These are phyloP conservation scores for Trametes cinnabarina DNA, from an alignment of 768 basidiomycete genomes.

Conservation along the genomic window DNA sequence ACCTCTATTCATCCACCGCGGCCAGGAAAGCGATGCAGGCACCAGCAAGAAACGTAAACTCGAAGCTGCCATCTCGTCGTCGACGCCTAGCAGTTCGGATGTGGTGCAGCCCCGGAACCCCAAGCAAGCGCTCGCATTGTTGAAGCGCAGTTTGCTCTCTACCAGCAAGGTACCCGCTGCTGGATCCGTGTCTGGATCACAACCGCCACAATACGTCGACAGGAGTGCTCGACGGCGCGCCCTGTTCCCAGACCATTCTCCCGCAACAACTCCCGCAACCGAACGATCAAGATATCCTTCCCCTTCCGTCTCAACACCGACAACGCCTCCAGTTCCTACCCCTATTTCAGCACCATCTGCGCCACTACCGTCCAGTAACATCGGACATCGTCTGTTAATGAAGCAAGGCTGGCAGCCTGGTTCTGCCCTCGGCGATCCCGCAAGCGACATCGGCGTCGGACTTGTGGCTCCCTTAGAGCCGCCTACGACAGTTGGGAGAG, in stretches of 20 bases:
- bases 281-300: conserved; percentile 5
- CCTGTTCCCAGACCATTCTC: conserved; percentile 48
- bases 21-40: conserved; percentile 13
- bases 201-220: conserved; percentile 48
- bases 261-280: conserved; percentile 36
- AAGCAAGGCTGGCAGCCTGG: conserved; percentile 82
- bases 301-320: conserved; percentile 8
- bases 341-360: conserved; percentile 41
- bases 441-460: conserved; percentile 36
- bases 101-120: conserved; percentile 40
- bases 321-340: conserved; percentile 25
- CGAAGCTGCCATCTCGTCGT: conserved; percentile 7
- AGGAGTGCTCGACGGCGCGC: conserved; percentile 71
- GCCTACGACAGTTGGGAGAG: conserved; percentile 40
- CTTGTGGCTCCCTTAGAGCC: conserved; percentile 60
- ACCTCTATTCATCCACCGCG: conserved; percentile 47
- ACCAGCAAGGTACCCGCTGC: conserved; percentile 25
- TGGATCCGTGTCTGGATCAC: background rate
- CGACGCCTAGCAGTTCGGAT: background rate
- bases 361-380: conserved; percentile 55
- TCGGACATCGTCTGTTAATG: conserved; percentile 66
- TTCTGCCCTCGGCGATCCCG: conserved; percentile 43
- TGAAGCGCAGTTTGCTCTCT: conserved; percentile 63
- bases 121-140: conserved; percentile 61
- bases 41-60: conserved; percentile 27